A percentile compares a stretch with the other conserved stretches of the same genome.
Conservation (phyloP, 441 rosid species). For the Erodium trifolium region DNA sequence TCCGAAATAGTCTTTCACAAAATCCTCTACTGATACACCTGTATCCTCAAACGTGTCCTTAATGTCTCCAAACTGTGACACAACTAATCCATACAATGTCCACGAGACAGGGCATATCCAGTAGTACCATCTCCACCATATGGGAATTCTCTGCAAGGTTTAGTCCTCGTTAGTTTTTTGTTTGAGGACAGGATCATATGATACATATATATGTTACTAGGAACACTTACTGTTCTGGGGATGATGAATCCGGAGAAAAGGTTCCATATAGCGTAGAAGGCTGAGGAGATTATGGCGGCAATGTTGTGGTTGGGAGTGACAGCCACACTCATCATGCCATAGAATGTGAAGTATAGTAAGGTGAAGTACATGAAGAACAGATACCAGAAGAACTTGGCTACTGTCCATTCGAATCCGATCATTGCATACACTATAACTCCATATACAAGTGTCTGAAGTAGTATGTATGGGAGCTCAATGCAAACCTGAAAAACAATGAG, state of each 20-base stretch:
- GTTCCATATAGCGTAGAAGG: neutral
- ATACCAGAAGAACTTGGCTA: neutral
- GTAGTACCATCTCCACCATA: slow-evolving; percentile 63
- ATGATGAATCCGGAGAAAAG: slow-evolving; percentile 1
- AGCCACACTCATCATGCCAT: slow-evolving; percentile 5
- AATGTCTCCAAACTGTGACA: slow-evolving; percentile 68
- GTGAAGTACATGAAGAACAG: slow-evolving; percentile 9
- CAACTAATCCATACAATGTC: slow-evolving; percentile 63
- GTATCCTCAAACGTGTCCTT: slow-evolving; percentile 25
- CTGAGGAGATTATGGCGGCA: neutral
- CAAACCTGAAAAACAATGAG: slow-evolving; percentile 1
- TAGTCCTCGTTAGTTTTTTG: neutral
- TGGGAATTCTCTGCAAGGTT: slow-evolving; percentile 41
- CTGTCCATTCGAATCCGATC: slow-evolving; percentile 8
- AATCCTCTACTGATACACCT: neutral
- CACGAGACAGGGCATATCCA: slow-evolving; percentile 49
- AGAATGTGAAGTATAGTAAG: slow-evolving; percentile 7
- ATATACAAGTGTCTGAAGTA: neutral
- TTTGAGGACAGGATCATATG: neutral
- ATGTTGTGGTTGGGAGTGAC: slow-evolving; percentile 10
- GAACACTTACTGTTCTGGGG: neutral
- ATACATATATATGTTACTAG: neutral
- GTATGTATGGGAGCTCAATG: slow-evolving; percentile 1
- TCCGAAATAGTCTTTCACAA: slow-evolving; percentile 1
- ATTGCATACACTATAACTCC: neutral